Percentiles rank a stretch among this genome's conserved stretches.
Conservation (phyloP, 768 basidiomycete genomes). For the Trametes cingulata region DNA sequence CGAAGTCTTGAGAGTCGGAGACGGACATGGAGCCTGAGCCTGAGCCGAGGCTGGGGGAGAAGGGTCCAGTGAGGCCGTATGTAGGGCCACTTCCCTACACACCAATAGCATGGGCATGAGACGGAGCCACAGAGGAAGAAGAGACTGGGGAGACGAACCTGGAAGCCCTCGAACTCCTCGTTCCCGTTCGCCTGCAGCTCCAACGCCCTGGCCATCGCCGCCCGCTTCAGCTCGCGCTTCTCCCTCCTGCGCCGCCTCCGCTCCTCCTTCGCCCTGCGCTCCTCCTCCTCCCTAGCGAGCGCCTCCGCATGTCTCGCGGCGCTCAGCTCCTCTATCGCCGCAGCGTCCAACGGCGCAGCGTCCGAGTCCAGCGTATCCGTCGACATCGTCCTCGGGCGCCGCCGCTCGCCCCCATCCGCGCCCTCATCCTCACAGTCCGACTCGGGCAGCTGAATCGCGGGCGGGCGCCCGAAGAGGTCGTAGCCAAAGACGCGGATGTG, state of each 20-base stretch:
- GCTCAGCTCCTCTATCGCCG: slow-evolving; percentile 54
- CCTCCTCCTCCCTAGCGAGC: slow-evolving; percentile 40
- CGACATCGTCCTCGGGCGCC: slow-evolving; percentile 27
- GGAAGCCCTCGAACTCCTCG: slow-evolving; percentile 65
- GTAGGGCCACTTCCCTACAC: slow-evolving; percentile 28
- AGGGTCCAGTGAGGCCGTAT: slow-evolving; percentile 1
- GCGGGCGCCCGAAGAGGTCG: slow-evolving; percentile 63
- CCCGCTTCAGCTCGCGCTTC: slow-evolving; percentile 45
- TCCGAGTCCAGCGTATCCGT: slow-evolving; percentile 65
- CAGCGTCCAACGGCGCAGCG: slow-evolving; percentile 62
- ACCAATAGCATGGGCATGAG: not conserved
- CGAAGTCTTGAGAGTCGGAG: slow-evolving; percentile 33
- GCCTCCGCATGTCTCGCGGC: slow-evolving; percentile 41
- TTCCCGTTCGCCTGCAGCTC: slow-evolving; percentile 28
- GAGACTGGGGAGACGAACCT: slow-evolving; percentile 40
- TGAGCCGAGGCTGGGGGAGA: slow-evolving; percentile 17
- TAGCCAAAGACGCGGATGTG: slow-evolving; percentile 64
- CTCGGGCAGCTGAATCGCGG: slow-evolving; percentile 57
- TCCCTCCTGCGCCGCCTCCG: slow-evolving; percentile 49
- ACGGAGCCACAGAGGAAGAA: not conserved
- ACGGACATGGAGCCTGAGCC: slow-evolving; percentile 19
- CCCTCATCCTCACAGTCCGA: slow-evolving; percentile 39
- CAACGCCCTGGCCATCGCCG: slow-evolving; percentile 41
- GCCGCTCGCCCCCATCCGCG: not conserved
- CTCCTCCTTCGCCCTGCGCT: slow-evolving; percentile 44